Percentiles rank a stretch among this genome's conserved stretches.
Evolutionary conservation across 441 rosid species (phyloP).

Genomic region (Erodium chrysanthum): DNA sequence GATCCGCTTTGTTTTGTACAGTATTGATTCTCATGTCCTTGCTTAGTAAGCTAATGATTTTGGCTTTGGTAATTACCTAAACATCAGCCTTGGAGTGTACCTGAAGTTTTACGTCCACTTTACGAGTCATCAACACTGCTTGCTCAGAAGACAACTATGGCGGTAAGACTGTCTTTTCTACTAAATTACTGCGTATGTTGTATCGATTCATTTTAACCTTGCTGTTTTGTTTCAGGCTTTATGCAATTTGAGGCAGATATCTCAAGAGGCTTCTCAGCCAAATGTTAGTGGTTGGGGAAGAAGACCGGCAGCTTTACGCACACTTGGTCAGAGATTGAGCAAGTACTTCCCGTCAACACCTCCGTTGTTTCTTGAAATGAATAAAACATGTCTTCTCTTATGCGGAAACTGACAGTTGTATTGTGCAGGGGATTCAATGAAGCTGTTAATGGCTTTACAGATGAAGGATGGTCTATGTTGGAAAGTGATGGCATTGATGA

Average conservation of each 20-base stretch:
- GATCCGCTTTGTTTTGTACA: not conserved
- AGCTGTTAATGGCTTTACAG: conserved; percentile 82
- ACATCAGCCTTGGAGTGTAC: conserved; percentile 89
- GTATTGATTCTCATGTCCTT: not conserved
- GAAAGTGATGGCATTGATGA: conserved; percentile 82
- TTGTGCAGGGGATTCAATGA: conserved; percentile 53
- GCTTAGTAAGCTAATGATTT: too few species aligned
- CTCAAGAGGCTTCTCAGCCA: conserved; percentile 90
- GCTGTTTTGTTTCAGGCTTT: conserved; percentile 41
- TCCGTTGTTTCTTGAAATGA: too few species aligned
- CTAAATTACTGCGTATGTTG: not conserved
- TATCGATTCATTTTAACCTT: too few species aligned
- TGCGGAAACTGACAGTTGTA: too few species aligned
- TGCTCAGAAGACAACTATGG: conserved; percentile 85
- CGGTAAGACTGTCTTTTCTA: conserved; percentile 27
- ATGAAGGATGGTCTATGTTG: conserved; percentile 85
- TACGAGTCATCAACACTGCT: conserved; percentile 84
- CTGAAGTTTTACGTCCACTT: conserved; percentile 92
- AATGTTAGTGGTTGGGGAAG: conserved; percentile 80
- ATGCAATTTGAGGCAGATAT: conserved; percentile 69
- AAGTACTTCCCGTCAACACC: conserved; percentile 19
- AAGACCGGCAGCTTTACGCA: conserved; percentile 85
- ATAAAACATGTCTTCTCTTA: too few species aligned
- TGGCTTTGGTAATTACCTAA: not conserved
- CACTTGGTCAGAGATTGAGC: conserved; percentile 88